These are phyloP conservation scores for Lentithecium fluviatile DNA, from an alignment of 495 filamentous ascomycete species.

Conservation along the genomic window DNA sequence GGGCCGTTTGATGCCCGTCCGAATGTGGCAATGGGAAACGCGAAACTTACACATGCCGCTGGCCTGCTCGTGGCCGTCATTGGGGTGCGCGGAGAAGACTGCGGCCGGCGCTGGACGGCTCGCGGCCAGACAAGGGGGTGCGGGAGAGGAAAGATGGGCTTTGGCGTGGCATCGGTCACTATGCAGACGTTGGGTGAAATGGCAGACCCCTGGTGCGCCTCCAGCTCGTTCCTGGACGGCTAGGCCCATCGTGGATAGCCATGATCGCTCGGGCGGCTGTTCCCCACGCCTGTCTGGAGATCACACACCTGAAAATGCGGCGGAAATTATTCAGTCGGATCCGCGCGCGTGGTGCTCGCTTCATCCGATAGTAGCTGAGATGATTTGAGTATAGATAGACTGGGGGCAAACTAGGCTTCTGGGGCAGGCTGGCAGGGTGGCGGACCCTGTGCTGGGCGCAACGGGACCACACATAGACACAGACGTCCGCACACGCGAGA, in stretches of 20 bases:
- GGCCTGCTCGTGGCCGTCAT: conserved; percentile 21
- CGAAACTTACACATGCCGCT: conserved; percentile 29
- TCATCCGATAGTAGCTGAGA: no score
- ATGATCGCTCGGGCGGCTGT: neutral
- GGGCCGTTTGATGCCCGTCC: neutral
- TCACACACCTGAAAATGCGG: neutral
- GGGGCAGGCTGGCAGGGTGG: no score
- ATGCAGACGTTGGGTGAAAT: neutral
- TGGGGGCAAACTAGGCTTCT: no score
- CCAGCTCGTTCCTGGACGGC: neutral
- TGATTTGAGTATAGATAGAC: no score
- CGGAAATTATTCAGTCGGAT: neutral
- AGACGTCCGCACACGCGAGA: no score
- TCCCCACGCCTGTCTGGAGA: neutral
- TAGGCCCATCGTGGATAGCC: neutral
- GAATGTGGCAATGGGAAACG: neutral
- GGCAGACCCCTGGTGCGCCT: neutral
- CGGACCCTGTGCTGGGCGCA: no score
- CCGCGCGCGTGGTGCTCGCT: neutral
- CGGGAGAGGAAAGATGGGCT: neutral
- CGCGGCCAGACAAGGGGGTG: conserved; percentile 2
- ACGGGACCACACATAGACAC: no score
- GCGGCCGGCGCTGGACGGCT: neutral
- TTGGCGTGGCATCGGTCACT: neutral
- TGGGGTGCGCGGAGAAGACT: neutral